phyloP scores from a whole-genome alignment of 1,284 basidiomycete genomes.

The Puccinia polysora region DNA sequence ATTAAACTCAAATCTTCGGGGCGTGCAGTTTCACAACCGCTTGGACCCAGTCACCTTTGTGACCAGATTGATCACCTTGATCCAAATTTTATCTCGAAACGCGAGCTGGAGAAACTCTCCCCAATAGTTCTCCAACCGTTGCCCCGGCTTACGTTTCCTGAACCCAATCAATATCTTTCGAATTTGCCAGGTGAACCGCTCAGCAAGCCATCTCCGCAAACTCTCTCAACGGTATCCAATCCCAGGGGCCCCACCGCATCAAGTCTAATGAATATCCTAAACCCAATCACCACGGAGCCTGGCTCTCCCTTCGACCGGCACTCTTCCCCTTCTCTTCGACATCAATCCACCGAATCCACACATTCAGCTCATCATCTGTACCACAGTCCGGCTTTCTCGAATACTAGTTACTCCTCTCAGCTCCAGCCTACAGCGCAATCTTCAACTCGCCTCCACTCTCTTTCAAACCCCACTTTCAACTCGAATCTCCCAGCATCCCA shows the following conservation, averaged over 20 bases:
- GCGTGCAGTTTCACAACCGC: constrained; percentile 33
- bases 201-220: background rate
- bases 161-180: background rate
- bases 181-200: background rate
- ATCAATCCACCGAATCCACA: background rate
- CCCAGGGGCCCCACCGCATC: constrained; percentile 26
- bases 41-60: background rate
- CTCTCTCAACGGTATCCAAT: background rate
- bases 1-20: constrained; percentile 25
- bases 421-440: too few relatives aligned
- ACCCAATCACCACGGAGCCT: constrained; percentile 1
- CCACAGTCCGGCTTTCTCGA: background rate
- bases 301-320: constrained; percentile 1
- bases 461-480: background rate
- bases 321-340: background rate
- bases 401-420: background rate
- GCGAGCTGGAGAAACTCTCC: background rate
- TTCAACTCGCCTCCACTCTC: background rate
- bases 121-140: constrained; percentile 8
- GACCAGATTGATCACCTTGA: background rate
- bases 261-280: constrained; percentile 33
- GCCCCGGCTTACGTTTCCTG: background rate
- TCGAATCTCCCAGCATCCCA: background rate
- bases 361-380: background rate
- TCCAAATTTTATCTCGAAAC: background rate